Conservation (phyloP, 768 basidiomycete species). For the Termitomyces sp. region DNA sequence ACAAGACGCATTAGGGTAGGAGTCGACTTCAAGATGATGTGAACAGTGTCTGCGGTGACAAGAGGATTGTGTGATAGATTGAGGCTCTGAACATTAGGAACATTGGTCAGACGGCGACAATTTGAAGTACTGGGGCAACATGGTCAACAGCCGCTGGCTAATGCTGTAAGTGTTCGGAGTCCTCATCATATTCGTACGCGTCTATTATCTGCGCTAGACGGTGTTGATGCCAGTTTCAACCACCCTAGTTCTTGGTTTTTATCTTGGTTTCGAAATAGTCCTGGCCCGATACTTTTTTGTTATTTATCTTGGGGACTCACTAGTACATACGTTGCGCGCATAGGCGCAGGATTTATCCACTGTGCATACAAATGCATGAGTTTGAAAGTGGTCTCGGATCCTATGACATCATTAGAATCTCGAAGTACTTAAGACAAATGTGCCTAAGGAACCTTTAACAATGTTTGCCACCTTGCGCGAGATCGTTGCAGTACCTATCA, state of each 20-base stretch:
- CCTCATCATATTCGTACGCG: conserved; percentile 91
- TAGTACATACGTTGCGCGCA: conserved; percentile 6
- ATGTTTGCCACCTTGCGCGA: no score
- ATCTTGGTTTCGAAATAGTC: conserved; percentile 72
- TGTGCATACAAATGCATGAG: no score
- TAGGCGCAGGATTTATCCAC: conserved; percentile 4
- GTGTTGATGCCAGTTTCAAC: neutral
- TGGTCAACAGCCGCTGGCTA: conserved; percentile 94
- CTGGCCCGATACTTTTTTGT: conserved; percentile 6
- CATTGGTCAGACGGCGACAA: no score
- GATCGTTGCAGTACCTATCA: no score
- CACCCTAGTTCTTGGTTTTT: conserved; percentile 72
- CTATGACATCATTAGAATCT: no score
- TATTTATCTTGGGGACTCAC: conserved; percentile 11
- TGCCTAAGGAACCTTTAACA: no score
- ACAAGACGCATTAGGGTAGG: conserved; percentile 19
- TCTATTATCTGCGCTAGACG: neutral
- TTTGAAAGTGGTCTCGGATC: no score
- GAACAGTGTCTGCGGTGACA: no score
- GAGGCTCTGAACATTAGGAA: no score
- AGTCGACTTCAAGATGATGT: conserved; percentile 15
- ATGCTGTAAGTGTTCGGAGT: conserved; percentile 98
- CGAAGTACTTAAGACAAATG: no score
- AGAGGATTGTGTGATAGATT: no score
- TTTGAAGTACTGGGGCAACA: conserved; percentile 90